These are phyloP conservation scores for Juncus inflexus DNA, from an alignment of 176 grass and related monocot genomes.

Conservation along the genomic window DNA sequence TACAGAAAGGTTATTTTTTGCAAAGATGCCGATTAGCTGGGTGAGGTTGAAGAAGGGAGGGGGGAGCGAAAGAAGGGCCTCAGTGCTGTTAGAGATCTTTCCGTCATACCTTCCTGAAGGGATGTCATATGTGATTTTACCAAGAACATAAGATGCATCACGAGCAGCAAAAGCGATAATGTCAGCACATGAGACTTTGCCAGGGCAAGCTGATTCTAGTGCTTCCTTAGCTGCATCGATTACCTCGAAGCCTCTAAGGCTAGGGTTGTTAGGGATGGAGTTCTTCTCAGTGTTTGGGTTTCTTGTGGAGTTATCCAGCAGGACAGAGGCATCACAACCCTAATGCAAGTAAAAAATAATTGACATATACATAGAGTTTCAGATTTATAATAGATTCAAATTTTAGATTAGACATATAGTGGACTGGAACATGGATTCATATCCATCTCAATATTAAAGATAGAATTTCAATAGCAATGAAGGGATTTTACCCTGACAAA, in stretches of 20 bases:
- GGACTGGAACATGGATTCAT: too few species aligned
- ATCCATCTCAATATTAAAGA: not conserved
- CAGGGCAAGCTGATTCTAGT: conserved; percentile 29
- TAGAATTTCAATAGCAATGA: not conserved
- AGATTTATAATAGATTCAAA: too few species aligned
- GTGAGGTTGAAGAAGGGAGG: not conserved
- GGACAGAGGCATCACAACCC: conserved; percentile 53
- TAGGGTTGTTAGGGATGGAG: conserved; percentile 15
- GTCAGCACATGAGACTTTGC: conserved; percentile 36
- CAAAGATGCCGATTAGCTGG: conserved; percentile 23
- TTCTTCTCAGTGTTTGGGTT: conserved; percentile 36
- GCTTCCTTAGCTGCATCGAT: conserved; percentile 33
- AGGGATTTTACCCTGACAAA: conserved; percentile 39
- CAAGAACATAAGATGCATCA: conserved; percentile 25
- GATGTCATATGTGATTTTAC: conserved; percentile 7
- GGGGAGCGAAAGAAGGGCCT: conserved; percentile 18
- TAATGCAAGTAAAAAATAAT: not conserved
- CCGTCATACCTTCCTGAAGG: conserved; percentile 46
- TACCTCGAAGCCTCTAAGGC: conserved; percentile 36
- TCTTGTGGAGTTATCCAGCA: conserved; percentile 21
- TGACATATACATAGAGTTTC: too few species aligned
- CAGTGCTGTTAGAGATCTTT: conserved; percentile 7
- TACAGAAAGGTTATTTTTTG: conserved; percentile 20
- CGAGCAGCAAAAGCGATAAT: conserved; percentile 44
- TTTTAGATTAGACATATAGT: too few species aligned